Percentiles rank a stretch among this genome's conserved stretches.
Conservation (phyloP, 2,329 filamentous ascomycete genomes). For the Bipolaris oryzae region DNA sequence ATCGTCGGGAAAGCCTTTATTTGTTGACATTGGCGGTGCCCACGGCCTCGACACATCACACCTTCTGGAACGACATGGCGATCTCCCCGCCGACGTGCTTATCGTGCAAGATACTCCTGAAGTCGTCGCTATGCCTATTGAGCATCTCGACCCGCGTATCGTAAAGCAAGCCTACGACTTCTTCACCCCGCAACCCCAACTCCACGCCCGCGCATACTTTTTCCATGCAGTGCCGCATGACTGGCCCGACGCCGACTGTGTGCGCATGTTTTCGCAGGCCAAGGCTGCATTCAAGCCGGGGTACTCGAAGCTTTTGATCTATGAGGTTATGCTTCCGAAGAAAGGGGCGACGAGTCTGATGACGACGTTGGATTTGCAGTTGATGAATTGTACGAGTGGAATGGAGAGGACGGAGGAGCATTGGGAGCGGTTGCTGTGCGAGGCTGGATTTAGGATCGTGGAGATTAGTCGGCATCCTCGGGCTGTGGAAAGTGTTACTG, state of each 20-base stretch:
- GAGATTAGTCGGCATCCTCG: conserved; percentile 5
- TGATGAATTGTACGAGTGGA: conserved; percentile 8
- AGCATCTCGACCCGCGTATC: conserved; percentile 2
- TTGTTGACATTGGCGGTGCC: conserved; percentile 2
- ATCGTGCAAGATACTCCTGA: conserved; percentile 9
- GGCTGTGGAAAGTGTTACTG: conserved; percentile 9
- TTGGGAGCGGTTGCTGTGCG: not conserved
- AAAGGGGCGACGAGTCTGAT: conserved; percentile 5
- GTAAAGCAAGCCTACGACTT: conserved; percentile 11
- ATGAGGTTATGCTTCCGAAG: conserved; percentile 9
- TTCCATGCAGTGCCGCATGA: conserved; percentile 5
- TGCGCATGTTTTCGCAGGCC: conserved; percentile 6
- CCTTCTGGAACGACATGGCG: not conserved
- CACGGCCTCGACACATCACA: conserved; percentile 8
- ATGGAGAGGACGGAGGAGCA: conserved; percentile 10
- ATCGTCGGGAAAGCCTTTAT: not conserved
- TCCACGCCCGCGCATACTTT: conserved; percentile 6
- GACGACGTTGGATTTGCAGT: conserved; percentile 10
- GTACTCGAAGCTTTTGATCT: conserved; percentile 8
- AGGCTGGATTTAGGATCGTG: conserved; percentile 1
- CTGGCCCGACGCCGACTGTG: conserved; percentile 6
- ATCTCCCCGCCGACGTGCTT: conserved; percentile 1
- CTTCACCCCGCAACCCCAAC: conserved; percentile 7
- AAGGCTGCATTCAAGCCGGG: conserved; percentile 1
- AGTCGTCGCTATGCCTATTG: conserved; percentile 1